phyloP scores from a whole-genome alignment of 2,329 filamentous ascomycete genomes.

The Dryadomyces quercivorus region DNA sequence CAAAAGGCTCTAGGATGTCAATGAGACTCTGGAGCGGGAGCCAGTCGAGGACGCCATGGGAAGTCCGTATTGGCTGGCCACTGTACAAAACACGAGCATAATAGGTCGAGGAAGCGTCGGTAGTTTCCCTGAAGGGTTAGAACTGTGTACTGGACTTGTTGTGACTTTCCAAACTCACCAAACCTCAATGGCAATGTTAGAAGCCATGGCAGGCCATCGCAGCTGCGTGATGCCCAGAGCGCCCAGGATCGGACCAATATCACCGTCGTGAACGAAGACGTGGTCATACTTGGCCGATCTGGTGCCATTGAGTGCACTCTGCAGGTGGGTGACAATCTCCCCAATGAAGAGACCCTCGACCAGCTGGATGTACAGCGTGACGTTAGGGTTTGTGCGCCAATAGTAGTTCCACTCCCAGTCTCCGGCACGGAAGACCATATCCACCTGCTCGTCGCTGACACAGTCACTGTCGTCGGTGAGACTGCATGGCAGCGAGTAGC shows the following conservation, averaged over 20 bases:
- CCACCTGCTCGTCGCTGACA: constrained; percentile 2
- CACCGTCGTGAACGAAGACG: constrained; percentile 3
- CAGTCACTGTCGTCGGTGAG: not conserved
- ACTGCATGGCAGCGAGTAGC: constrained; percentile 5
- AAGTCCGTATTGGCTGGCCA: constrained; percentile 4
- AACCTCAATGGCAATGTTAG: constrained; percentile 4
- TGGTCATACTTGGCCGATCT: not conserved
- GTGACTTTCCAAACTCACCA: not conserved
- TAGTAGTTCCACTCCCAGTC: constrained; percentile 7
- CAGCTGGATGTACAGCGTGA: not conserved
- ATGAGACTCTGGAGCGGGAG: constrained; percentile 1
- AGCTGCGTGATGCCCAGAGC: constrained; percentile 1
- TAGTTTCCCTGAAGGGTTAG: not conserved
- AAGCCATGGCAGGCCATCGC: constrained; percentile 5
- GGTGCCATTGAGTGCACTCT: not conserved
- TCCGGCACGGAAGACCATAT: constrained; percentile 4
- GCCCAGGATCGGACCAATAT: constrained; percentile 2
- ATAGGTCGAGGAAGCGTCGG: not conserved
- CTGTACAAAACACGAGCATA: constrained; percentile 4
- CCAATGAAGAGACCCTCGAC: constrained; percentile 3
- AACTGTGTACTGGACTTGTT: not conserved
- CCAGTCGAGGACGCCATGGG: constrained; percentile 4
- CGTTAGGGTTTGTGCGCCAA: not conserved
- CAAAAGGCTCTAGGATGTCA: not conserved
- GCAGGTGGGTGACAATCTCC: constrained; percentile 1